These are phyloP conservation scores for Fusarium scirpi DNA, from an alignment of 2,329 filamentous ascomycete species.

Conservation along the genomic window DNA sequence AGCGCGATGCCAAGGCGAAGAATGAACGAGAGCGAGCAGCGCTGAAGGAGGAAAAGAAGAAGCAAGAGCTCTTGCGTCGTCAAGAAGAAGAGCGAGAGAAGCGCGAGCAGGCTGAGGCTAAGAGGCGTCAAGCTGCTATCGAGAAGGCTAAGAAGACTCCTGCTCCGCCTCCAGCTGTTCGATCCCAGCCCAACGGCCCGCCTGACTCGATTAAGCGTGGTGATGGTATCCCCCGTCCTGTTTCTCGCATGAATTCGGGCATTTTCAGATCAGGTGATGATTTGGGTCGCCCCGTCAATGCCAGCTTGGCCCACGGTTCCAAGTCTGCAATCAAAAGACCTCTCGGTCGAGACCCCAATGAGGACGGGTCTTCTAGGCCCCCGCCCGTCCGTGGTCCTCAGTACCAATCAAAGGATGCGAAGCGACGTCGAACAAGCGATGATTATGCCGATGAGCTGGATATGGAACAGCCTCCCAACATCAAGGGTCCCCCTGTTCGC, in stretches of 20 bases:
- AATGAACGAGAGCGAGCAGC: constrained; percentile 62
- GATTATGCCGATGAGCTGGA: constrained; percentile 73
- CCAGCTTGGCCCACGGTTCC: constrained; percentile 65
- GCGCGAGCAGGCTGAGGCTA: constrained; percentile 72
- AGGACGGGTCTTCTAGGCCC: constrained; percentile 62
- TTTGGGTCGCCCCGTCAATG: constrained; percentile 68
- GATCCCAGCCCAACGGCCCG: constrained; percentile 65
- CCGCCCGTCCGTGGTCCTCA: constrained; percentile 65
- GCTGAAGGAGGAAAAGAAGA: constrained; percentile 67
- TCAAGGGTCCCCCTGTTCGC: constrained; percentile 87
- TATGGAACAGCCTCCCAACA: constrained; percentile 66
- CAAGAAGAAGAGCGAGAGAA: constrained; percentile 72
- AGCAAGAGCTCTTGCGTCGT: constrained; percentile 68
- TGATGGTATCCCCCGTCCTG: constrained; percentile 57
- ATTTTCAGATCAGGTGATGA: constrained; percentile 69
- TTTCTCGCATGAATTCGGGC: constrained; percentile 70
- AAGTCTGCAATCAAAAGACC: constrained; percentile 80
- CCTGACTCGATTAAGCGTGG: constrained; percentile 55
- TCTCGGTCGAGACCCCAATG: constrained; percentile 73
- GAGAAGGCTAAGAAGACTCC: constrained; percentile 74
- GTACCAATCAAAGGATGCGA: constrained; percentile 77
- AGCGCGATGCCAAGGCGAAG: constrained; percentile 80
- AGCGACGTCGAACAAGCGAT: constrained; percentile 83
- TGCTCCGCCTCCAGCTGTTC: constrained; percentile 70
- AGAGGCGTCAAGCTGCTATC: constrained; percentile 72